Conservation (phyloP, 108 stramenopile genomes). For the Craspedostauros australis region DNA sequence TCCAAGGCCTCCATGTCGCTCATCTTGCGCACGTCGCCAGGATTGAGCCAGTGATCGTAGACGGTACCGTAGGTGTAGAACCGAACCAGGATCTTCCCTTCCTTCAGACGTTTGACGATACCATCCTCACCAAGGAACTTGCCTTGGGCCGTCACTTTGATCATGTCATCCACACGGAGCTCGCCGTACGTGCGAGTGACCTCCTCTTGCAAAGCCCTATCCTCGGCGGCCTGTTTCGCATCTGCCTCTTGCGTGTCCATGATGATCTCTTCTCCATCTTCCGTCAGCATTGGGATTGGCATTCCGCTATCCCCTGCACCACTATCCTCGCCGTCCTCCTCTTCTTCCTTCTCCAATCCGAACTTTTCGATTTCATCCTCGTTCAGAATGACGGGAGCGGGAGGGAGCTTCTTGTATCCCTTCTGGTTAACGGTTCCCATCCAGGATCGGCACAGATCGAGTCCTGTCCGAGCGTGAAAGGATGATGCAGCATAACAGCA, state of each 20-base stretch:
- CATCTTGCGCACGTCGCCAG: constrained; percentile 61
- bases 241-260: constrained; percentile 54
- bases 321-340: constrained; percentile 46
- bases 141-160: constrained; percentile 55
- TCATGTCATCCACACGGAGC: constrained; percentile 63
- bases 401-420: constrained; percentile 73
- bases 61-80: constrained; percentile 76
- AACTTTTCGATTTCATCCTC: constrained; percentile 76
- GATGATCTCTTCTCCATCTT: constrained; percentile 46
- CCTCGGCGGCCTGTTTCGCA: constrained; percentile 6
- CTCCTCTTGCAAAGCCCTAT: constrained; percentile 21
- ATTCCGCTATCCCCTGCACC: no score
- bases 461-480: no score
- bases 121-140: constrained; percentile 74
- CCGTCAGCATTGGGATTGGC: constrained; percentile 10
- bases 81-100: constrained; percentile 58
- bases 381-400: constrained; percentile 58
- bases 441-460: constrained; percentile 74
- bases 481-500: no score
- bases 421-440: constrained; percentile 79
- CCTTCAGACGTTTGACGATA: constrained; percentile 62
- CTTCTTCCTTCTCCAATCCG: constrained; percentile 60
- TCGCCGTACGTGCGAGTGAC: constrained; percentile 31
- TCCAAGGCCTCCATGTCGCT: constrained; percentile 52
- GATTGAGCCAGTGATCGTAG: constrained; percentile 76